Conservation (phyloP, 1,284 basidiomycete genomes). For the Microbotryum intermedium region DNA sequence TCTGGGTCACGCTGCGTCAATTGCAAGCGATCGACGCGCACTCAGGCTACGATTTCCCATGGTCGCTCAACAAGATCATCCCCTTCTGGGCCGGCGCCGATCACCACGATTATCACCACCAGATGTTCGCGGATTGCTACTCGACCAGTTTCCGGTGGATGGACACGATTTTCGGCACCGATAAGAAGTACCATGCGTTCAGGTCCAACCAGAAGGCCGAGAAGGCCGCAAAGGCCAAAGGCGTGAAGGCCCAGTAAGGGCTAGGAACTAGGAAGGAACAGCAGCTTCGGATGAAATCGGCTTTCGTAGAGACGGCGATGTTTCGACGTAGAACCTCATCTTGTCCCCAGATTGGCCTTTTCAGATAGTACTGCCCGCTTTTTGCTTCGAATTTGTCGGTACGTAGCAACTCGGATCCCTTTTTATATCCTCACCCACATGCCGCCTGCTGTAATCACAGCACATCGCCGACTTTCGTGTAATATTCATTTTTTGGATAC, state of each 20-base stretch:
- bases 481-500: too few species aligned
- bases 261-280: too few species aligned
- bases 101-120: conserved; percentile 49
- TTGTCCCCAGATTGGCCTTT: too few species aligned
- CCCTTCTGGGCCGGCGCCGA: conserved; percentile 99
- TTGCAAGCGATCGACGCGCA: conserved; percentile 98
- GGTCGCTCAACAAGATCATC: conserved; percentile 88
- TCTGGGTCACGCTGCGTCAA: conserved; percentile 87
- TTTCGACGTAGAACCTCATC: too few species aligned
- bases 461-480: too few species aligned
- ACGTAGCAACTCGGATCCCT: too few species aligned
- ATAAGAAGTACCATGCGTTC: conserved; percentile 33
- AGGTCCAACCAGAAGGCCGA: conserved; percentile 17
- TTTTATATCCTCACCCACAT: too few species aligned
- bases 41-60: conserved; percentile 90
- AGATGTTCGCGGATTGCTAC: conserved; percentile 32
- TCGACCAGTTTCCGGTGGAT: conserved; percentile 31
- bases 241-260: conserved; percentile 18
- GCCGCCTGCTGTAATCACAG: too few species aligned
- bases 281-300: too few species aligned
- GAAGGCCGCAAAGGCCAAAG: conserved; percentile 9
- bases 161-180: conserved; percentile 33
- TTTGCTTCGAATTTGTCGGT: too few species aligned
- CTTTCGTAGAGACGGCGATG: too few species aligned
- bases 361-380: too few species aligned